Percentiles rank a stretch among this genome's conserved stretches.
phyloP scores from a whole-genome alignment of 352 stramenopile genomes.

The Peronosclerospora sorghi region DNA sequence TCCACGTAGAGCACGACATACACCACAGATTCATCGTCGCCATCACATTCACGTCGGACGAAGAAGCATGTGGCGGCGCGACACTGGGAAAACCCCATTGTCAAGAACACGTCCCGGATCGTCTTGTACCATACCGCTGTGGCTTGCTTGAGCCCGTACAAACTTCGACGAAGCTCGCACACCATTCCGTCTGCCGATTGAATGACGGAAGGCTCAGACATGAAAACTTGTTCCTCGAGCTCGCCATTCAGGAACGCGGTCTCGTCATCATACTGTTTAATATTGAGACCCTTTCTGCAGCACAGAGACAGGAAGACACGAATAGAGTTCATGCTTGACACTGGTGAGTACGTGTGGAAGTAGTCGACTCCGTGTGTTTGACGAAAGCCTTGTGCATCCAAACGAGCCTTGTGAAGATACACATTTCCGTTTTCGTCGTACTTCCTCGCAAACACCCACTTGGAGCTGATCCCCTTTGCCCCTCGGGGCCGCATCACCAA shows the following conservation, averaged over 20 bases:
- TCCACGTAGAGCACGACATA: not conserved
- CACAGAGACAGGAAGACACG: not conserved
- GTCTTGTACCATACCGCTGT: conserved; percentile 20
- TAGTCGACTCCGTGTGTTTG: not conserved
- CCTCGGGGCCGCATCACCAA: not conserved
- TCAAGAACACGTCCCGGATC: conserved; percentile 5
- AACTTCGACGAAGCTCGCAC: conserved; percentile 2
- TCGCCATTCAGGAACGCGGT: not conserved
- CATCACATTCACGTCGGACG: not conserved
- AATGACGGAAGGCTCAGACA: not conserved
- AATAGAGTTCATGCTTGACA: not conserved
- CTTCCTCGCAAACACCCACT: not conserved
- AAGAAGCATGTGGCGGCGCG: not conserved
- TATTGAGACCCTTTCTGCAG: not conserved
- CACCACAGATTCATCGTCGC: not conserved
- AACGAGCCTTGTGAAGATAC: not conserved
- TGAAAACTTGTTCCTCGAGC: not conserved
- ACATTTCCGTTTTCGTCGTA: not conserved
- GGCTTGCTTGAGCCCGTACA: conserved; percentile 29
- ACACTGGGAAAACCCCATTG: conserved; percentile 3
- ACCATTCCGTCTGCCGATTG: not conserved
- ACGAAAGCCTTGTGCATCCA: conserved; percentile 12
- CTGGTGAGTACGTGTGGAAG: not conserved
- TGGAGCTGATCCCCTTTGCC: not conserved
- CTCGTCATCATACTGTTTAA: not conserved